Base-by-base conservation (phyloP, 352 stramenopile genomes). In the Globisporangium abappressorium region DNA sequence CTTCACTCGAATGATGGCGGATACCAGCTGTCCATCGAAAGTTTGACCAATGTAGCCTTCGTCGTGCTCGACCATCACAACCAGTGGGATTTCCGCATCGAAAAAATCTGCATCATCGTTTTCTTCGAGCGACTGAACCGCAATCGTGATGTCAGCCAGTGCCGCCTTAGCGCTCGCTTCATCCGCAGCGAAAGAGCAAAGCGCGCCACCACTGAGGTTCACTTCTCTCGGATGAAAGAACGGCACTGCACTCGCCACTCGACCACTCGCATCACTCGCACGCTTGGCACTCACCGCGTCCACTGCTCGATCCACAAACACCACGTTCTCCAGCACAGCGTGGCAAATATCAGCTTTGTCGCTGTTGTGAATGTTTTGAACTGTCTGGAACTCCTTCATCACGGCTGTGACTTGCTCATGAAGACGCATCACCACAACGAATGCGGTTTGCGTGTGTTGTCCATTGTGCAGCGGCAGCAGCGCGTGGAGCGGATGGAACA, bases 401-500 rank as follows among this genome's bases (percentile, higher is more conserved):
- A 71, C 36, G 6, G 51, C 36, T 2, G 36, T 33, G 20, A 64
- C 66, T 47, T 51, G 20, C n/a, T 49, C 47, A 22, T 70, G 68
- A 22, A 72, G 55, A 4, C 55, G 62, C 56, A 70, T 33, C 1
- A 71, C 54, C 20, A 41, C 49, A 9, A 70, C 26, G 41, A 72
- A 62, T 3, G 47, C 5, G 1, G 47, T 26, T n/a, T 36, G 33
- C n/a, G 14, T 15, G 43, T 30, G 49, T 26, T 63, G 24, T 9
- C 3, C 22, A 14, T 51, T 43, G 49, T 20, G 11, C 11, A 24
- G 34, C 12, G 55, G 33, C 43, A 72, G 56, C 46, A 72, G 56
- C 15, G 55, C 63, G 28, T 70, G 62, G 41, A 72, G 47, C 68
- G 68, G 62, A 28, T 72, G 68, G 62, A 65, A 70, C 33, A 38